phyloP scores from a whole-genome alignment of 352 stramenopile species.

The Globisporangium yorkense region DNA sequence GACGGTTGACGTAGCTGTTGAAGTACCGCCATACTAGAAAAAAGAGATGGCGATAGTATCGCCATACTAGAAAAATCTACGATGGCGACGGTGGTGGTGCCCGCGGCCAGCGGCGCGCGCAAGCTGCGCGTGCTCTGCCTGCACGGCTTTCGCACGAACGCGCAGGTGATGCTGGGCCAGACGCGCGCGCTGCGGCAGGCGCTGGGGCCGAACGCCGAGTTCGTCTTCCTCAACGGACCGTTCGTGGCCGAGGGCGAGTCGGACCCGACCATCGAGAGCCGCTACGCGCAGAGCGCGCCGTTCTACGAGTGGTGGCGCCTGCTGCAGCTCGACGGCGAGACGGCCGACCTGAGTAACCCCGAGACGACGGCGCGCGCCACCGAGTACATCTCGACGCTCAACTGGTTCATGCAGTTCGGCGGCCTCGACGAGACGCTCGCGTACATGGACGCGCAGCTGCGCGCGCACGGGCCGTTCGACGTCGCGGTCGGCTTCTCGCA shows the following conservation, averaged over 20 bases:
- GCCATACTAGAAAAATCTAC: too few species aligned
- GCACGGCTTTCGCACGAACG: conserved; percentile 51
- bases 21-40: too few species aligned
- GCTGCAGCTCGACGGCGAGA: conserved; percentile 2
- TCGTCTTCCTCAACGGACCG: conserved; percentile 34
- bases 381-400: conserved; percentile 12
- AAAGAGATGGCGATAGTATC: too few species aligned
- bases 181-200: conserved; percentile 28
- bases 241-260: conserved; percentile 29
- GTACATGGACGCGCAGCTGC: conserved; percentile 29
- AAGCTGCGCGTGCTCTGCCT: conserved; percentile 46
- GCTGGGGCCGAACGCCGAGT: conserved; percentile 28
- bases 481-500: conserved; percentile 49
- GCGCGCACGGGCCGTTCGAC: conserved; percentile 29
- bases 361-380: conserved; percentile 4
- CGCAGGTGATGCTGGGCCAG: conserved; percentile 38
- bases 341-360: conserved; percentile 1
- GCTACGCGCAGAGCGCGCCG: conserved; percentile 20
- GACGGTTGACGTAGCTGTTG: too few species aligned
- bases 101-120: too few species aligned
- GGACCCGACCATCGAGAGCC: conserved; percentile 26
- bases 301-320: conserved; percentile 39
- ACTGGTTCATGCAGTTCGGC: conserved; percentile 20
- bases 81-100: too few species aligned
- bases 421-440: conserved; percentile 24